phyloP scores from a whole-genome alignment of 371 early-diverging fungal species.

The Mucor indicus region DNA sequence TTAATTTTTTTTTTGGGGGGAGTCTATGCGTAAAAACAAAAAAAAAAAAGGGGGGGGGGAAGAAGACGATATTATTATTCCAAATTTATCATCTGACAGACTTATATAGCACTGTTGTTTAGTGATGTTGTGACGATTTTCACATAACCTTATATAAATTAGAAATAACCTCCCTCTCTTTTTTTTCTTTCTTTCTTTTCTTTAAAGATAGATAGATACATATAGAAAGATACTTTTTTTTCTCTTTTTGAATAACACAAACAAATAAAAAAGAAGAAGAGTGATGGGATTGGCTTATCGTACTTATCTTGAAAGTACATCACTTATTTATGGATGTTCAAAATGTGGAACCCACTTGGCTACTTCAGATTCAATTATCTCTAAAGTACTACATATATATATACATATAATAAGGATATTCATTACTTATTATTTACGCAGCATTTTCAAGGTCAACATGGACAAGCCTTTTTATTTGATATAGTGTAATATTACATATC shows the following conservation, averaged over 20 bases:
- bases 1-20: too few species aligned
- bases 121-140: constrained; percentile 11
- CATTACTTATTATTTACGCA: constrained; percentile 12
- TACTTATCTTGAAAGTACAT: constrained; percentile 12
- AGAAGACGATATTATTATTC: too few species aligned
- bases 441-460: constrained; percentile 66
- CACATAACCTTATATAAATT: too few species aligned
- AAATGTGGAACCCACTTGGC: constrained; percentile 69
- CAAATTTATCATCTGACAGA: too few species aligned
- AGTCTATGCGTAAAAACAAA: too few species aligned
- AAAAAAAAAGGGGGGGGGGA: too few species aligned
- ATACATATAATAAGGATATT: not conserved
- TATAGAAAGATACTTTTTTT: too few species aligned
- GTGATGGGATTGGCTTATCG: constrained; percentile 15
- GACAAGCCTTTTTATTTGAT: constrained; percentile 64
- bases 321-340: constrained; percentile 8
- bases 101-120: too few species aligned
- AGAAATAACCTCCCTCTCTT: not conserved
- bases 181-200: not conserved
- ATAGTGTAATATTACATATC: constrained; percentile 46
- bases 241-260: too few species aligned
- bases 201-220: too few species aligned
- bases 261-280: constrained; percentile 1
- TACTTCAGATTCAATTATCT: constrained; percentile 61
- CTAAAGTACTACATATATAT: constrained; percentile 49